Conservation (phyloP, 179 eudicot species). For the Pouteria campechiana region DNA sequence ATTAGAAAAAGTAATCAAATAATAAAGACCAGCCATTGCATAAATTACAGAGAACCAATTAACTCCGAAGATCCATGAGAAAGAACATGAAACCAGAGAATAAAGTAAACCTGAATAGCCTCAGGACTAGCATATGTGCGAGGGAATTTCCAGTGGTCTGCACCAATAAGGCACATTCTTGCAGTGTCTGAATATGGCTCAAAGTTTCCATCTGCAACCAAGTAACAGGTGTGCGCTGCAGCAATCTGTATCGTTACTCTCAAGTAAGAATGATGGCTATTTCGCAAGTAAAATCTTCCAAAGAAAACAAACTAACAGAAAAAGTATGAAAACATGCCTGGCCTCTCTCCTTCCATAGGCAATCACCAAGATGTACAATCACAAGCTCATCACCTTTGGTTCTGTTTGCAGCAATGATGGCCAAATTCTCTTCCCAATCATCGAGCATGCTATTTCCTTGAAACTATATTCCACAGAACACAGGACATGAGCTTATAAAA, state of each 20-base stretch:
- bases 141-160: conserved; percentile 87
- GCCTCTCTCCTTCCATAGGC: conserved; percentile 74
- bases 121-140: conserved; percentile 91
- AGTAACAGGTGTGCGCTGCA: conserved; percentile 93
- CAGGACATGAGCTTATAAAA: too few relatives aligned
- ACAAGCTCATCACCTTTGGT: conserved; percentile 93
- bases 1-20: too few relatives aligned
- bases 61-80: too few relatives aligned
- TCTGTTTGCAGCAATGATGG: conserved; percentile 81
- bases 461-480: too few relatives aligned
- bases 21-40: too few relatives aligned
- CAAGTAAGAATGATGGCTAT: conserved; percentile 4
- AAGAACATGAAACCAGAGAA: too few relatives aligned
- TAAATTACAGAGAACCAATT: too few relatives aligned
- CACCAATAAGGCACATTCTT: conserved; percentile 89
- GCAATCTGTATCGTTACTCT: conserved; percentile 34
- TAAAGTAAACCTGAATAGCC: conserved; percentile 99
- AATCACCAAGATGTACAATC: conserved; percentile 89
- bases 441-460: conserved; percentile 62
- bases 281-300: not conserved
- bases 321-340: conserved; percentile 49
- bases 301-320: not conserved
- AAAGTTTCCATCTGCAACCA: conserved; percentile 84
- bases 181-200: conserved; percentile 80
- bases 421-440: conserved; percentile 93